phyloP scores from a whole-genome alignment of 441 rosid species.

The Metrosideros polymorpha region DNA sequence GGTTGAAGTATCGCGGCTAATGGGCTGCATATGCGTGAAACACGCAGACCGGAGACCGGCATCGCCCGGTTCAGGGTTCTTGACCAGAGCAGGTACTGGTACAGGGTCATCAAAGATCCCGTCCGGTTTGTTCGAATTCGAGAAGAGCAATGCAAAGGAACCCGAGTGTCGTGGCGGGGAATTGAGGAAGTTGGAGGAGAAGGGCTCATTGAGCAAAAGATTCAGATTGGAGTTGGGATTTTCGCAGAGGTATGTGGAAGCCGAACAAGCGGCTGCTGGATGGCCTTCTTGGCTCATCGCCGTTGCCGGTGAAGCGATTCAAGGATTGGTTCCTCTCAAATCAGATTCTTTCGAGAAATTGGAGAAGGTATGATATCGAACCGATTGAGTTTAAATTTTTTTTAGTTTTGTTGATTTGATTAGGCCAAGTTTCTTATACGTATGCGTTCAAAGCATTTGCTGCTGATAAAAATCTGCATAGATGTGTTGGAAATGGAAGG shows the following conservation, averaged over 20 bases:
- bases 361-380: conserved; percentile 48
- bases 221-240: conserved; percentile 17
- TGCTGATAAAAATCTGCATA: background rate
- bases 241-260: conserved; percentile 37
- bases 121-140: conserved; percentile 21
- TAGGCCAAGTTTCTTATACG: background rate
- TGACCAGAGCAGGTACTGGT: background rate
- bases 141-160: conserved; percentile 1
- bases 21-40: conserved; percentile 82
- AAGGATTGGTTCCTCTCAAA: conserved; percentile 74
- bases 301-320: conserved; percentile 64
- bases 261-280: conserved; percentile 73
- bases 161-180: conserved; percentile 2
- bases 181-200: conserved; percentile 19
- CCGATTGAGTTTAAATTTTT: background rate
- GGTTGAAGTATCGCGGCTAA: conserved; percentile 22
- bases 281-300: conserved; percentile 91
- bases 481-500: background rate
- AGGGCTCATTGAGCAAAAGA: conserved; percentile 27
- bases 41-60: conserved; percentile 22
- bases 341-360: conserved; percentile 76
- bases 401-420: background rate
- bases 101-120: conserved; percentile 19
- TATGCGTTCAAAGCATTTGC: background rate
- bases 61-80: conserved; percentile 27